These are phyloP conservation scores for Erysimum cheiri DNA, from an alignment of 441 rosid genomes.

Conservation along the genomic window DNA sequence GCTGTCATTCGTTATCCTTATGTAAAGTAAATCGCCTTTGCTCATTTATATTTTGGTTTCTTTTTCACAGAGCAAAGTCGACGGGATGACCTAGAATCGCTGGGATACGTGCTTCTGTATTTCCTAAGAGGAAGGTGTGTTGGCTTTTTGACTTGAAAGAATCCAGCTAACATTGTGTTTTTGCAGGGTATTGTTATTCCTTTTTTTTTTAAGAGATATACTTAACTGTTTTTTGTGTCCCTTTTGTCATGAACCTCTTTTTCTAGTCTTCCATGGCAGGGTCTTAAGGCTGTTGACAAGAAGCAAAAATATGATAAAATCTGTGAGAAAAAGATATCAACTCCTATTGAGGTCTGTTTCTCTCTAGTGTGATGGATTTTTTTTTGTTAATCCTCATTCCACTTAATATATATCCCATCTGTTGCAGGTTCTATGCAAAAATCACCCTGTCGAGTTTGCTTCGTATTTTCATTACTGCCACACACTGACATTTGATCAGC, in stretches of 20 bases:
- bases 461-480: slow-evolving; percentile 93
- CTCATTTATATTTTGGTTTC: slow-evolving; percentile 33
- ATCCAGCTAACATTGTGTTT: slow-evolving; percentile 9
- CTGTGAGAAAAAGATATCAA: slow-evolving; percentile 91
- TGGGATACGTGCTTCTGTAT: slow-evolving; percentile 71
- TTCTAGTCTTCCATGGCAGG: slow-evolving; percentile 98
- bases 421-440: slow-evolving; percentile 82
- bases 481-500: slow-evolving; percentile 81
- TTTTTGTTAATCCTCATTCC: slow-evolving; percentile 3
- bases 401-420: slow-evolving; percentile 24
- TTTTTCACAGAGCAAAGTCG: slow-evolving; percentile 66
- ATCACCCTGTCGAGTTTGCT: slow-evolving; percentile 93
- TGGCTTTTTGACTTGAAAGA: neutral
- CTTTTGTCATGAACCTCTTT: slow-evolving; percentile 28
- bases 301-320: slow-evolving; percentile 95
- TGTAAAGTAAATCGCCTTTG: slow-evolving; percentile 7
- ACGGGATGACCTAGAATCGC: slow-evolving; percentile 75
- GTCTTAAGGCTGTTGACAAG: slow-evolving; percentile 90
- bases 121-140: slow-evolving; percentile 73
- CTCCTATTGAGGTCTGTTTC: slow-evolving; percentile 84
- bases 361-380: slow-evolving; percentile 1
- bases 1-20: slow-evolving; percentile 15
- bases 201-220: neutral
- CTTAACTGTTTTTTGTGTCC: neutral
- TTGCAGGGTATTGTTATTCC: neutral